These are phyloP conservation scores for Orbilia oligospora DNA, from an alignment of 2,329 filamentous ascomycete species.

Conservation along the genomic window DNA sequence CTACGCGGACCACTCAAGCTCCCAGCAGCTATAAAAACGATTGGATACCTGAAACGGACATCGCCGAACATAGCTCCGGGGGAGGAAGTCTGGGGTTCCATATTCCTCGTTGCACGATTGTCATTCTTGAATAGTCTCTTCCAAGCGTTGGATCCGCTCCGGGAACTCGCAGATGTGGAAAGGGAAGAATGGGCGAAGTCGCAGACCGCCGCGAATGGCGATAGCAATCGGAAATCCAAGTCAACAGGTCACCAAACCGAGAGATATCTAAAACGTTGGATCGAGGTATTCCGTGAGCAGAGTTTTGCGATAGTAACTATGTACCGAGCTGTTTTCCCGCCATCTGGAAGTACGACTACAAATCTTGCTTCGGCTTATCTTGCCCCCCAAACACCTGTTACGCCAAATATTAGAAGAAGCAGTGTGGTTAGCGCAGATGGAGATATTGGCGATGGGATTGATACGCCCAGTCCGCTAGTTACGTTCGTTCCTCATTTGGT, in stretches of 20 bases:
- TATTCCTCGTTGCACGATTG: conserved; percentile 90
- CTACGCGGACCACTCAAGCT: conserved; percentile 87
- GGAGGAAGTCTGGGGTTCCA: conserved; percentile 68
- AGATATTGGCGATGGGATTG: conserved; percentile 31
- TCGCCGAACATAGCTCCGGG: conserved; percentile 75
- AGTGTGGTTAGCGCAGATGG: conserved; percentile 9
- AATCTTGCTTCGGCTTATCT: conserved; percentile 48
- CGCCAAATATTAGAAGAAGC: conserved; percentile 44
- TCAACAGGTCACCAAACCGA: conserved; percentile 86
- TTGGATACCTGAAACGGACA: conserved; percentile 90
- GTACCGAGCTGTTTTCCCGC: conserved; percentile 88
- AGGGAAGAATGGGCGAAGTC: conserved; percentile 63
- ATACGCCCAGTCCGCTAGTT: conserved; percentile 74
- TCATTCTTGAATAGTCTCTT: conserved; percentile 84
- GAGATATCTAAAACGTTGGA: conserved; percentile 91
- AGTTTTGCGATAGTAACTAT: conserved; percentile 96
- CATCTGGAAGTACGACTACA: conserved; percentile 20
- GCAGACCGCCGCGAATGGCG: conserved; percentile 67
- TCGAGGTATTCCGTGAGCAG: conserved; percentile 97
- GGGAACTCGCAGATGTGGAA: conserved; percentile 88
- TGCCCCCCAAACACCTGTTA: conserved; percentile 48
- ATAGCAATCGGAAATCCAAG: conserved; percentile 14
- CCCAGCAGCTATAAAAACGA: conserved; percentile 88
- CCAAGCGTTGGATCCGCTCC: conserved; percentile 84
- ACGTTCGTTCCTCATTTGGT: conserved; percentile 89